Base-by-base conservation (phyloP, 306 rosid genomes). In the Aeschynomene evenia region DNA sequence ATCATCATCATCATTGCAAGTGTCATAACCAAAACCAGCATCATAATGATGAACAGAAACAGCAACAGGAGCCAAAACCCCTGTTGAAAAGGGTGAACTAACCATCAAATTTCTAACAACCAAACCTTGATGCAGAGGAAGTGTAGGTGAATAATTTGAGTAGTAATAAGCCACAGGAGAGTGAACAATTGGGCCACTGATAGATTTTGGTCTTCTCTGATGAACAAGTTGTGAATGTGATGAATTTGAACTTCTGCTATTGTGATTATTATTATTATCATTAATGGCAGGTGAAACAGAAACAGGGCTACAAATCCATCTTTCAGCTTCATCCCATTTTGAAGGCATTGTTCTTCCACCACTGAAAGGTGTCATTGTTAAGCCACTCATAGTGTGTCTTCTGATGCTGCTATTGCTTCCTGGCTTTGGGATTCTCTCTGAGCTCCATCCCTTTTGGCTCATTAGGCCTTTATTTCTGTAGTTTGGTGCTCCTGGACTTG, bases 241-340 rank as follows among this genome's bases (percentile, higher is more conserved):
- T 9, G 72, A 60, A 72, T 71, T 53, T 14, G 80, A 71, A 31
- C 28, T 72, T 77, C 80, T 79, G 70, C 54, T 63, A 11, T 53
- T n/a, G n/a, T n/a, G n/a, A n/a, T n/a, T n/a, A n/a, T n/a, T n/a
- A n/a, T n/a, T n/a, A n/a, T n/a, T n/a, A n/a, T n/a, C n/a, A n/a
- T n/a, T n/a, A n/a, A n/a, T n/a, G n/a, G n/a, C 70, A 18, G 68
- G 72, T 76, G 55, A 70, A 0, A 77, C 80, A 0, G 85, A 64
- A 64, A 83, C 63, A 3, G 98, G 98, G 73, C 98, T 92, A 66
- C 89, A 84, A 79, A 92, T 89, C 98, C 98, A 92, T 66, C 98
- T 81, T 79, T 92, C 98, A 4, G 98, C 96, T 51, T 92, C 96
- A 36, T 92, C 98, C 98, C 98, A 92, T 78, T 92, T 92, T 3